Percentiles rank a stretch among this genome's conserved stretches.
Evolutionary conservation across 352 stramenopile species (phyloP).

Genomic region (Globisporangium splendens): DNA sequence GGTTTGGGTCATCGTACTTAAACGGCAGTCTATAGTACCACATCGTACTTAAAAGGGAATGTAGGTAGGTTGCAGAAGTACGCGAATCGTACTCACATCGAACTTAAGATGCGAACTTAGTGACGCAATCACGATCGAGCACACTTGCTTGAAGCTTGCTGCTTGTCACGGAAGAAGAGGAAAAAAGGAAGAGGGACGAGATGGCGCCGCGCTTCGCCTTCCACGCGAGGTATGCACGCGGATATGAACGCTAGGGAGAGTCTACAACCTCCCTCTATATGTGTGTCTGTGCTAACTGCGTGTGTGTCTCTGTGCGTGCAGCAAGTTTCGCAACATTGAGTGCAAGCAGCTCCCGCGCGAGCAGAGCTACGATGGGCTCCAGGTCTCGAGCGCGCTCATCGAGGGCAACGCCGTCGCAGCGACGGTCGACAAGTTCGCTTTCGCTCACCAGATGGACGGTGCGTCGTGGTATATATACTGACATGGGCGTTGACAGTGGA

Average conservation of each 20-base stretch:
- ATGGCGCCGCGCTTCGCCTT: slow-evolving; percentile 53
- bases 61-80: background rate
- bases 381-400: slow-evolving; percentile 37
- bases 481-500: background rate
- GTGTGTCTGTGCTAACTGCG: background rate
- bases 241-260: background rate
- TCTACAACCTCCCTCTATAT: no score
- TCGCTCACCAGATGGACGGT: slow-evolving; percentile 64
- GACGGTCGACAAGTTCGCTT: slow-evolving; percentile 44
- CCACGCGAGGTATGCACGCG: slow-evolving; percentile 30
- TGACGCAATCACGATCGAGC: background rate
- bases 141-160: slow-evolving; percentile 2
- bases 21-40: background rate
- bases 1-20: background rate
- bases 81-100: background rate
- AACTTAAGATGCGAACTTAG: background rate
- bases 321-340: slow-evolving; percentile 82
- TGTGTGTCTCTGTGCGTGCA: slow-evolving; percentile 14
- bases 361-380: slow-evolving; percentile 63
- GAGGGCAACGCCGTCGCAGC: slow-evolving; percentile 50
- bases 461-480: background rate
- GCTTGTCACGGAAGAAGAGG: background rate
- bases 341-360: slow-evolving; percentile 45
- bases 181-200: background rate
- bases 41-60: no score